These are phyloP conservation scores for Trichoderma arundinaceum DNA, from an alignment of 2,329 filamentous ascomycete genomes.

Conservation along the genomic window DNA sequence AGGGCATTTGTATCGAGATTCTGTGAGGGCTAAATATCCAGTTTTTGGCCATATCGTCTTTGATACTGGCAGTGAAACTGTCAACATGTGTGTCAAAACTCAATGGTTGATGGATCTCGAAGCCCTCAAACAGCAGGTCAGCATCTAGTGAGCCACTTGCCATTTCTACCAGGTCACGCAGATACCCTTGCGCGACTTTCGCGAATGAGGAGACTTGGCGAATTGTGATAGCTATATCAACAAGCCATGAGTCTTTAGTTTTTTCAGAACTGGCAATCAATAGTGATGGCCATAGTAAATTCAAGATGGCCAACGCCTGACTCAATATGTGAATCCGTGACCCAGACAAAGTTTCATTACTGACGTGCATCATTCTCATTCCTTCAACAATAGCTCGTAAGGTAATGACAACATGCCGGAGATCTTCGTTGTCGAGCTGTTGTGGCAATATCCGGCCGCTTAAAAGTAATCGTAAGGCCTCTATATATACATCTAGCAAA, in stretches of 20 bases:
- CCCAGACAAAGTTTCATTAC: constrained; percentile 34
- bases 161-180: constrained; percentile 35
- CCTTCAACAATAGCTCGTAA: constrained; percentile 42
- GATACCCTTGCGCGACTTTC: constrained; percentile 33
- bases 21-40: constrained; percentile 48
- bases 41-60: constrained; percentile 52
- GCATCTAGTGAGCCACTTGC: constrained; percentile 34
- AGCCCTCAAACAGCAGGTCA: constrained; percentile 37
- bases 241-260: constrained; percentile 31
- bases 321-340: constrained; percentile 40
- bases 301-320: constrained; percentile 40
- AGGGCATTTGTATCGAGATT: constrained; percentile 49
- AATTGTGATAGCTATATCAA: constrained; percentile 34
- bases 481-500: constrained; percentile 57
- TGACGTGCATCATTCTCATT: constrained; percentile 38
- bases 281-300: constrained; percentile 43
- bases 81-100: constrained; percentile 42
- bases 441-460: constrained; percentile 44
- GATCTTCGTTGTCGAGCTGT: constrained; percentile 45
- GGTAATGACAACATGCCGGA: constrained; percentile 43
- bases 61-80: constrained; percentile 51
- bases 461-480: constrained; percentile 50
- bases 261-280: constrained; percentile 34
- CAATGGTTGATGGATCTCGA: not conserved
- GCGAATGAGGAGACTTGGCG: constrained; percentile 34